These are phyloP conservation scores for Bruguiera sexangula DNA, from an alignment of 345 rosid genomes.

Conservation along the genomic window DNA sequence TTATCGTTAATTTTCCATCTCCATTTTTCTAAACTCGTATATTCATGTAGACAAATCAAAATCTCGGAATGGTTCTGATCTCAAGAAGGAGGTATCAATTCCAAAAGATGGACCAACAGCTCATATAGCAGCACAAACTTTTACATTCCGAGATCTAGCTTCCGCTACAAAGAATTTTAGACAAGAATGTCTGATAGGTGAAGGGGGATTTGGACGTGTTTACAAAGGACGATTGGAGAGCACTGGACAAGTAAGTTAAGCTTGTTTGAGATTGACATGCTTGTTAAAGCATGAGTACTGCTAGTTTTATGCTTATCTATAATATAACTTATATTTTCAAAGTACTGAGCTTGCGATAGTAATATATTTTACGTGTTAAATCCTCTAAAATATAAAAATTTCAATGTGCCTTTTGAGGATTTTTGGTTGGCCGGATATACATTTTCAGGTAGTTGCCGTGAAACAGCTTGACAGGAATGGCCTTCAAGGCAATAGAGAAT, in stretches of 20 bases:
- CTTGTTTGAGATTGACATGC: conserved; percentile 10
- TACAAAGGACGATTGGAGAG: conserved; percentile 88
- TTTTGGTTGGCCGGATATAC: conserved; percentile 13
- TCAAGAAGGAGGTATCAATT: conserved; percentile 56
- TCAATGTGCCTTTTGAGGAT: neutral
- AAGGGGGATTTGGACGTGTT: conserved; percentile 97
- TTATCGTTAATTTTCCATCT: neutral
- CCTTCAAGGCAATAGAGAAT: conserved; percentile 96
- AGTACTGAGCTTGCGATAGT: neutral
- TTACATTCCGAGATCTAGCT: conserved; percentile 89
- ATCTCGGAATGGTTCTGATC: conserved; percentile 56
- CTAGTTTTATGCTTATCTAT: neutral
- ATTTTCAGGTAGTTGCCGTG: conserved; percentile 83
- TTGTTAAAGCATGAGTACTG: neutral
- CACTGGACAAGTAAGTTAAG: conserved; percentile 68
- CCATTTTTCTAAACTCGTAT: conserved; percentile 8
- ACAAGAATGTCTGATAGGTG: conserved; percentile 79
- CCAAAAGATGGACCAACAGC: conserved; percentile 74
- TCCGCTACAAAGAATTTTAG: conserved; percentile 77
- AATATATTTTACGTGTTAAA: neutral
- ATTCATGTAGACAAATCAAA: conserved; percentile 67
- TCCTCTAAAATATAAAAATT: neutral
- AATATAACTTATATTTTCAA: neutral
- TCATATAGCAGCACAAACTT: conserved; percentile 86
- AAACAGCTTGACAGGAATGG: conserved; percentile 94